Conservation (phyloP, 805 yeast genomes). For the Tetrapisispora arboricola region DNA sequence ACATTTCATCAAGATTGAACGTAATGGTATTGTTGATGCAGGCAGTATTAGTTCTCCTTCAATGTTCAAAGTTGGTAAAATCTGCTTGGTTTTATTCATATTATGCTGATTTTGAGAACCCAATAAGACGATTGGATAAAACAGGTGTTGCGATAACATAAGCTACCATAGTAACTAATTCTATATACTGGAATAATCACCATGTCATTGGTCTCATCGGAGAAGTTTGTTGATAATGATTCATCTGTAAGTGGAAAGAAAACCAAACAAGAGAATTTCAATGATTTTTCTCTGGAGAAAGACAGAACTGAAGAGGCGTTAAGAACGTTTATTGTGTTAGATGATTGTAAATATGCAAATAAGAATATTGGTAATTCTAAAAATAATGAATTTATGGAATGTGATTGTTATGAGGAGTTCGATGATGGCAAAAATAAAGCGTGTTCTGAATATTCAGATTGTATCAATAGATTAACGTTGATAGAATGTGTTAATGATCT, state of each 20-base stretch:
- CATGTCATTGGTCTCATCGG: neutral
- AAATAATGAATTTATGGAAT: slow-evolving; percentile 68
- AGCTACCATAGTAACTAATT: too few species aligned
- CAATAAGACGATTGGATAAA: too few species aligned
- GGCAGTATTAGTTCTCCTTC: too few species aligned
- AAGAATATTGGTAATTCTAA: slow-evolving; percentile 60
- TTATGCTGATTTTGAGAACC: too few species aligned
- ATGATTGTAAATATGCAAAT: slow-evolving; percentile 51
- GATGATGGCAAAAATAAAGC: slow-evolving; percentile 44
- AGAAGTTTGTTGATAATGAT: too few species aligned
- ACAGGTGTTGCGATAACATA: too few species aligned
- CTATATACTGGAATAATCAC: neutral
- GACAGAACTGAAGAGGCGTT: slow-evolving; percentile 65
- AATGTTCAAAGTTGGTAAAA: too few species aligned
- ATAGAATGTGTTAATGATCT: slow-evolving; percentile 76
- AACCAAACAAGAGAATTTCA: slow-evolving; percentile 4
- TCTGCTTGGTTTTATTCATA: too few species aligned
- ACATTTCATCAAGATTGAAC: too few species aligned
- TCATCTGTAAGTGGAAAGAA: neutral
- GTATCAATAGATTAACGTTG: slow-evolving; percentile 85
- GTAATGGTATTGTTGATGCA: too few species aligned
- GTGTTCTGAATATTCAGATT: slow-evolving; percentile 77
- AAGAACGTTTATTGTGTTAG: slow-evolving; percentile 43
- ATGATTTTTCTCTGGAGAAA: slow-evolving; percentile 29
- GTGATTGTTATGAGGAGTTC: slow-evolving; percentile 65